Conservation (phyloP, 768 basidiomycete genomes). For the Leccinum incarnatum region DNA sequence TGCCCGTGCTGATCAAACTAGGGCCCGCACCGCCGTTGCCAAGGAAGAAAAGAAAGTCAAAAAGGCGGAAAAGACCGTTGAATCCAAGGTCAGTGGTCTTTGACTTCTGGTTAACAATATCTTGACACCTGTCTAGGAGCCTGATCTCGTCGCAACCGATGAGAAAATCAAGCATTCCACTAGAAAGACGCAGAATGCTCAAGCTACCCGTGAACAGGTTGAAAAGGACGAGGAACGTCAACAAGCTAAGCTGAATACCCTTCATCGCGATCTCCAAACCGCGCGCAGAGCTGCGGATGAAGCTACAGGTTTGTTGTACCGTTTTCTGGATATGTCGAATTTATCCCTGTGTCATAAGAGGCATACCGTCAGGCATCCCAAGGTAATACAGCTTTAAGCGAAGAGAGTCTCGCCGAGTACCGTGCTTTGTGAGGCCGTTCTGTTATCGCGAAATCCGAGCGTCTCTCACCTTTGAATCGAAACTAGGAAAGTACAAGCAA, state of each 20-base stretch:
- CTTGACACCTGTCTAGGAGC: constrained; percentile 53
- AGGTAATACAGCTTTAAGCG: constrained; percentile 73
- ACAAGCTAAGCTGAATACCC: constrained; percentile 48
- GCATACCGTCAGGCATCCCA: constrained; percentile 70
- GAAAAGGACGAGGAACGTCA: constrained; percentile 54
- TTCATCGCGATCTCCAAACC: constrained; percentile 63
- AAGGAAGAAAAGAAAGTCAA: constrained; percentile 88
- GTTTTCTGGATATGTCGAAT: neutral
- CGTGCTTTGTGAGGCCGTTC: constrained; percentile 20
- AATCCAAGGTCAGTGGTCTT: constrained; percentile 62
- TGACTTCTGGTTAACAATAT: neutral
- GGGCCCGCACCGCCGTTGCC: constrained; percentile 67
- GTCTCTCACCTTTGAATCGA: constrained; percentile 4
- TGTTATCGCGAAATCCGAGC: neutral
- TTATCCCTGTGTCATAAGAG: constrained; percentile 44
- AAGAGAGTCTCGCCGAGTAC: constrained; percentile 87
- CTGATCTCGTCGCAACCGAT: constrained; percentile 79
- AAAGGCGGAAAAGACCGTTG: constrained; percentile 85
- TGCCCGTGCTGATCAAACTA: constrained; percentile 79
- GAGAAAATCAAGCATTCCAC: constrained; percentile 85
- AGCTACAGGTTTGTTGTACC: constrained; percentile 62
- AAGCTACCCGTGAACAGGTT: constrained; percentile 60
- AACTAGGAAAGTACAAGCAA: constrained; percentile 74
- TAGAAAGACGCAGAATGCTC: constrained; percentile 73
- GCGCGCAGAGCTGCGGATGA: constrained; percentile 69